A percentile compares a stretch with the other conserved stretches of the same genome.
Conservation (phyloP, 306 rosid species). For the Quercus aquifolioides region DNA sequence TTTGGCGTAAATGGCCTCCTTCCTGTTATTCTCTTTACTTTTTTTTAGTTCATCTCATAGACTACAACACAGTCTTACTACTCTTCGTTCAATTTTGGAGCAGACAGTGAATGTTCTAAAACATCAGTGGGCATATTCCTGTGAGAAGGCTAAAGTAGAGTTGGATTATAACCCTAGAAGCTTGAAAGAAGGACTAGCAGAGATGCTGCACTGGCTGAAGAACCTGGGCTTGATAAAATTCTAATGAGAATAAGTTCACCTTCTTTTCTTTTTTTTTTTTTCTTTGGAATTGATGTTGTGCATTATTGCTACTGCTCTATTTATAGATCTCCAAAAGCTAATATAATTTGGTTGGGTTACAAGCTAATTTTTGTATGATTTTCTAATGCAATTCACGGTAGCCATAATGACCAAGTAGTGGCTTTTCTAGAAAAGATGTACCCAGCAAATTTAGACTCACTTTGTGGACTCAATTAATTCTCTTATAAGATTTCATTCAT, state of each 20-base stretch:
- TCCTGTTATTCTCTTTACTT: background rate
- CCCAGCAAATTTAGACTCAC: no score
- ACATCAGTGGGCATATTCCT: slow-evolving; percentile 79
- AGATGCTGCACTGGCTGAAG: slow-evolving; percentile 77
- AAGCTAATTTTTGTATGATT: no score
- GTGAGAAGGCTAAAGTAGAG: slow-evolving; percentile 51
- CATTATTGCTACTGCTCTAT: background rate
- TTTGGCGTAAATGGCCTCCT: background rate
- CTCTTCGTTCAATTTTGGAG: slow-evolving; percentile 24
- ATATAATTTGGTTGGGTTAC: no score
- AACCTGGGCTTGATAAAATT: slow-evolving; percentile 53
- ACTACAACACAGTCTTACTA: background rate
- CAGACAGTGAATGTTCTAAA: slow-evolving; percentile 72
- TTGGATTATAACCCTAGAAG: slow-evolving; percentile 60
- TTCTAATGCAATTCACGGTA: no score
- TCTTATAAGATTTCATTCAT: no score
- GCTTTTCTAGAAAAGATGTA: no score
- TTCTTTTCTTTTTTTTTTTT: background rate
- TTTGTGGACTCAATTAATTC: no score
- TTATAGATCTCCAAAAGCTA: no score
- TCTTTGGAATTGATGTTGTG: background rate
- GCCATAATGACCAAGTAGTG: no score
- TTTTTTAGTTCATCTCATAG: background rate
- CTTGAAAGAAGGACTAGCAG: slow-evolving; percentile 75
- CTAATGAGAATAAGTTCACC: background rate